Evolutionary conservation across 2,329 filamentous ascomycete genomes (phyloP).

Genomic region (Geosmithia morbida): DNA sequence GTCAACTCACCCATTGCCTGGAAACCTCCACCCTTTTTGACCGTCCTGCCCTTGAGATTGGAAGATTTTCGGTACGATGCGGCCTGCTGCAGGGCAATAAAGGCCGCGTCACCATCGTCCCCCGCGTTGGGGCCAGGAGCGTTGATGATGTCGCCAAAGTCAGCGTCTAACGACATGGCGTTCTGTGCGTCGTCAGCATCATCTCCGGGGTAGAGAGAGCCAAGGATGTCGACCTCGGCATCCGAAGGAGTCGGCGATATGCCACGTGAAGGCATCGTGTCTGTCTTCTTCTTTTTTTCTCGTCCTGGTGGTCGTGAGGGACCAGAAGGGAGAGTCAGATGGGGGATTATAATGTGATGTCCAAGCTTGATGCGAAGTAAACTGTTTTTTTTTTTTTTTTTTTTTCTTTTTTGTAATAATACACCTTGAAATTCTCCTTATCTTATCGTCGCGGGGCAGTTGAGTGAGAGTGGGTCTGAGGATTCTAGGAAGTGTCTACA

Average conservation of each 20-base stretch:
- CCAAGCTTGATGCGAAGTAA: neutral
- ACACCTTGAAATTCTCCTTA: too few relatives aligned
- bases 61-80: constrained; percentile 76
- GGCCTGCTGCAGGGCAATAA: constrained; percentile 78
- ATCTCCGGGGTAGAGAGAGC: constrained; percentile 54
- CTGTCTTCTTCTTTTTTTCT: constrained; percentile 1
- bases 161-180: constrained; percentile 27
- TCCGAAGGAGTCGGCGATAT: constrained; percentile 77
- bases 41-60: constrained; percentile 69
- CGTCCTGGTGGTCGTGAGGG: neutral
- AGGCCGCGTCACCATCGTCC: constrained; percentile 65
- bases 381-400: constrained; percentile 15
- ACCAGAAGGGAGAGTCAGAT: neutral
- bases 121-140: constrained; percentile 24
- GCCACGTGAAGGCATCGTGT: constrained; percentile 54
- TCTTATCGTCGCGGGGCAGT: constrained; percentile 22
- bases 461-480: constrained; percentile 6
- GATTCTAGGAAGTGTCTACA: neutral
- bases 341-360: neutral
- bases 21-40: constrained; percentile 93
- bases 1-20: constrained; percentile 68
- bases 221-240: constrained; percentile 81
- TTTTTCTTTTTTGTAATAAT: too few relatives aligned
- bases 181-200: constrained; percentile 29
- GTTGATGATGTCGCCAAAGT: constrained; percentile 48